Evolutionary conservation across 768 basidiomycete genomes (phyloP), one percentile per base, ranked within the genome.

Genomic region (Porphyrellus cyaneotinctus): DNA sequence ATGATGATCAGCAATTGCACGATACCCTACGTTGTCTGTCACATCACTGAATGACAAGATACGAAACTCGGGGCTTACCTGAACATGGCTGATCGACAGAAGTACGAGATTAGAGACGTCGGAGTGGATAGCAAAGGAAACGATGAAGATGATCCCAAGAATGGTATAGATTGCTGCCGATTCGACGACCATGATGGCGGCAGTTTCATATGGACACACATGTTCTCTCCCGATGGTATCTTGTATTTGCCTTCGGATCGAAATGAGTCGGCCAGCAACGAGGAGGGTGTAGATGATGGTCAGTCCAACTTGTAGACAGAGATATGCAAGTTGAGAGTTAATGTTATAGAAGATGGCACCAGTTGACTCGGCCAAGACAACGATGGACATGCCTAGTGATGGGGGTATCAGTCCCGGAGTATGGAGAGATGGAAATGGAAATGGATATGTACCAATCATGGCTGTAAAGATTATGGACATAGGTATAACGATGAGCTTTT

Each of bases 171-270:
- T 39, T 1, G 64, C 54, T 2, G 73, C 70, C 11, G 69, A 71
- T 47, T 76, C 73, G 53, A 75, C 53, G 20, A 74, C 47, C 65
- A 75, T 72, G 20, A 62, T 51, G 2, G 58, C 45, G 0, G 71
- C 61, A 6, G 51, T 57, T 17, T 65, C 56, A 49, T 74, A 75
- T 9, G 52, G 47, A 18, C 48, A 51, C 20, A 59, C 8, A 26
- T 62, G 49, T 39, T 56, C 52, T 5, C 24, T 47, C 31, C 53
- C 70, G 4, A 65, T 47, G n/a, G 44, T 26, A 6, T 42, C 20
- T 36, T n/a, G 28, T 33, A 65, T 57, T 17, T 51, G 55, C 4
- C 13, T 36, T 20, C 69, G 66, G 26, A 60, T 24, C 17, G 47
- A 9, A 9, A 64, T 51, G 5, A 75, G 60, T 13, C 70, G 71